These are phyloP conservation scores for Xerocomus nothofagi DNA, from an alignment of 1,284 basidiomycete species.

Conservation along the genomic window DNA sequence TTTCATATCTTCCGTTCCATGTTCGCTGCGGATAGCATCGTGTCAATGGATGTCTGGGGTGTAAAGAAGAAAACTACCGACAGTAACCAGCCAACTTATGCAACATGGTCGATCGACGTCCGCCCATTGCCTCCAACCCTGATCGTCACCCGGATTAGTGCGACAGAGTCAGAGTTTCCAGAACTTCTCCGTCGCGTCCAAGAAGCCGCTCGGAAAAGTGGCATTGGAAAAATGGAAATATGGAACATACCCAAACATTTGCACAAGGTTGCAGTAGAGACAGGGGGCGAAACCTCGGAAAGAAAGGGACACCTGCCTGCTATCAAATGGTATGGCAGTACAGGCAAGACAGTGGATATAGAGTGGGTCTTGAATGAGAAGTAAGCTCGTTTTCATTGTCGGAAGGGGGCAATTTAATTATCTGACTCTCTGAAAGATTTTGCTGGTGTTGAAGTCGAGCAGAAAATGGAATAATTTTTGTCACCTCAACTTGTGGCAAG, in stretches of 20 bases:
- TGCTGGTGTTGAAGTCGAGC: slow-evolving; percentile 19
- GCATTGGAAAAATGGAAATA: slow-evolving; percentile 48
- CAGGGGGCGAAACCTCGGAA: slow-evolving; percentile 41
- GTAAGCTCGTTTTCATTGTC: slow-evolving; percentile 32
- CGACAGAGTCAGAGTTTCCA: slow-evolving; percentile 38
- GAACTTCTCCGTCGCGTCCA: slow-evolving; percentile 41
- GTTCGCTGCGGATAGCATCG: slow-evolving; percentile 9
- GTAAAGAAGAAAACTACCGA: slow-evolving; percentile 26
- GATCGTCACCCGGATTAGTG: slow-evolving; percentile 51
- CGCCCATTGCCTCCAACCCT: slow-evolving; percentile 39
- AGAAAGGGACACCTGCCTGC: slow-evolving; percentile 52
- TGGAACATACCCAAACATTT: slow-evolving; percentile 52
- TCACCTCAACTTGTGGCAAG: too few relatives aligned
- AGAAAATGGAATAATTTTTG: too few relatives aligned
- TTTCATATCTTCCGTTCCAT: slow-evolving; percentile 17
- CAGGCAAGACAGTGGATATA: slow-evolving; percentile 38
- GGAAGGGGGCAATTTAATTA: background rate
- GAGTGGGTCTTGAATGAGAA: slow-evolving; percentile 60
- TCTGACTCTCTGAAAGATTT: slow-evolving; percentile 15
- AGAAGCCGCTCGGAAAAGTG: slow-evolving; percentile 40
- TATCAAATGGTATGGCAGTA: slow-evolving; percentile 61
- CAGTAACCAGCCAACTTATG: slow-evolving; percentile 36
- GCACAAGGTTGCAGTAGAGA: slow-evolving; percentile 30
- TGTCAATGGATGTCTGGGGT: slow-evolving; percentile 40
- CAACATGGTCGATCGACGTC: slow-evolving; percentile 55